Conservation (phyloP, 148 eudicot genomes). For the Rhododendron mucronatum region DNA sequence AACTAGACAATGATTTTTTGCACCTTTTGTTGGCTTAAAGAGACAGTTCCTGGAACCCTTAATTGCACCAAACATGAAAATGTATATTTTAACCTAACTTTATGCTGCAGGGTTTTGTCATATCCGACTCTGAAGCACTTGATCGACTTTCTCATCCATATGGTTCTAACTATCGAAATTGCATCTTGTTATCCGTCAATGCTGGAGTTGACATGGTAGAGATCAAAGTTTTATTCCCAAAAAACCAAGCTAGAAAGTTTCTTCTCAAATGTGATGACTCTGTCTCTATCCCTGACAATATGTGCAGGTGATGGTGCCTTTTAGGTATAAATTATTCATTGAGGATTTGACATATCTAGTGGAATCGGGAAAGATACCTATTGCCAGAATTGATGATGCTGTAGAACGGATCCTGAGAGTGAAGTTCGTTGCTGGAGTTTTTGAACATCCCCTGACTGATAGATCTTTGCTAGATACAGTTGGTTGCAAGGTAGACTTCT, state of each 20-base stretch:
- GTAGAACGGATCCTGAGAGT: constrained; percentile 85
- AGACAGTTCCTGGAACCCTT: background rate
- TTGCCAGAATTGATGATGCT: constrained; percentile 88
- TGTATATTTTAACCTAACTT: background rate
- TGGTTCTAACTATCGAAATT: constrained; percentile 62
- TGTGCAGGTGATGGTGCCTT: constrained; percentile 84
- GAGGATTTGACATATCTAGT: constrained; percentile 64
- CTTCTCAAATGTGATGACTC: background rate
- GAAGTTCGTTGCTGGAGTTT: constrained; percentile 79
- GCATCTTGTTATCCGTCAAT: constrained; percentile 46
- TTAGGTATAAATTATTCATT: constrained; percentile 49
- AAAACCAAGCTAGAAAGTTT: background rate
- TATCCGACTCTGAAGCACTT: constrained; percentile 87
- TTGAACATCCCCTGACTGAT: constrained; percentile 75
- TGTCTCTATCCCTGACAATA: background rate
- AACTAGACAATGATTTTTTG: background rate
- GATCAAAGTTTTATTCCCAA: background rate
- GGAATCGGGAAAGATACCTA: constrained; percentile 64
- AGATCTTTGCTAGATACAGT: constrained; percentile 66
- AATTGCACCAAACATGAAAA: background rate
- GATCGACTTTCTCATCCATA: constrained; percentile 61
- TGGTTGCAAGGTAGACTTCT: constrained; percentile 74
- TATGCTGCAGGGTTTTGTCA: constrained; percentile 71
- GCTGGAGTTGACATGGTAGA: constrained; percentile 97
- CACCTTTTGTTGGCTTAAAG: background rate